Percentiles rank a stretch among this genome's conserved stretches.
These are phyloP conservation scores for Colletotrichum noveboracense DNA, from an alignment of 2,329 filamentous ascomycete species.

Conservation along the genomic window DNA sequence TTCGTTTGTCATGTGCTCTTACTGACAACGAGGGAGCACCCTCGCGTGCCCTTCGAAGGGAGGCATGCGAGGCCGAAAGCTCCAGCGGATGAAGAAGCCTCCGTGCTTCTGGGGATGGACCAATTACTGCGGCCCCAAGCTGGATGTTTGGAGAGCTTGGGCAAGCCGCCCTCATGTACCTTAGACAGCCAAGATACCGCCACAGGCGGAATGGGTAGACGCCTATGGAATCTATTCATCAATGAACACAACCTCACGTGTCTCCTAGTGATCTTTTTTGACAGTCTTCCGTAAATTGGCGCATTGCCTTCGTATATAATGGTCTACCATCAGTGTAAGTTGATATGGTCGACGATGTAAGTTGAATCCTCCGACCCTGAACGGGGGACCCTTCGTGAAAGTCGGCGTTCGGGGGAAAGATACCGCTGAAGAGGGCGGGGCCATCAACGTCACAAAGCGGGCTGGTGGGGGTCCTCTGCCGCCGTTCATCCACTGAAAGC, in stretches of 20 bases:
- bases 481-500: not conserved
- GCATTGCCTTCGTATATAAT: not conserved
- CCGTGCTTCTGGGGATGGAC: constrained; percentile 10
- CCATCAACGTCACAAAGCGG: constrained; percentile 6
- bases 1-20: constrained; percentile 22
- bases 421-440: constrained; percentile 10
- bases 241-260: not conserved
- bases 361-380: not conserved
- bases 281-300: not conserved
- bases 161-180: constrained; percentile 34
- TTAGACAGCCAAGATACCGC: constrained; percentile 24
- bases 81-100: constrained; percentile 18
- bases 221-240: constrained; percentile 59
- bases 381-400: not conserved
- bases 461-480: not conserved
- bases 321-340: not conserved
- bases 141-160: constrained; percentile 30
- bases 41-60: not conserved
- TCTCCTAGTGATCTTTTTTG: not conserved
- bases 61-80: constrained; percentile 10
- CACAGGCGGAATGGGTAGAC: constrained; percentile 44
- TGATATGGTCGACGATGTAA: not conserved
- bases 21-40: constrained; percentile 19
- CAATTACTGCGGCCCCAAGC: constrained; percentile 27
- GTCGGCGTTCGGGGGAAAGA: constrained; percentile 16